Evolutionary conservation across 2,329 filamentous ascomycete species (phyloP).

Genomic region (Cladosporium sp.): DNA sequence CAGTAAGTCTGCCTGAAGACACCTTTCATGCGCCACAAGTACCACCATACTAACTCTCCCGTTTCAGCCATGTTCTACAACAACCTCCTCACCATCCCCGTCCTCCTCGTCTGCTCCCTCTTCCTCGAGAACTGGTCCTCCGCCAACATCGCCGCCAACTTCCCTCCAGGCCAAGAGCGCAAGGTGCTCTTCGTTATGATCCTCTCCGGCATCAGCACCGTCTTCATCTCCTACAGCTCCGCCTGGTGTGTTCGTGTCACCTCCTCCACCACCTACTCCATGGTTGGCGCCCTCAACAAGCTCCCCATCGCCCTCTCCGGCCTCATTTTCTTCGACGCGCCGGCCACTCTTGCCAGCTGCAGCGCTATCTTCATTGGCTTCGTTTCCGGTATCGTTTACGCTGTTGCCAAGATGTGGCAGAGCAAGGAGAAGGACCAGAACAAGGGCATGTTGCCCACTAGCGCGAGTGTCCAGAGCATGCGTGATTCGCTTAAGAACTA

Average conservation of each 20-base stretch:
- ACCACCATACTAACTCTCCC: neutral
- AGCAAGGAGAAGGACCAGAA: constrained; percentile 59
- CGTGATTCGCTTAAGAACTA: constrained; percentile 73
- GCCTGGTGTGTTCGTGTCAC: constrained; percentile 98
- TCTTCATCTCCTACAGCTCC: constrained; percentile 99
- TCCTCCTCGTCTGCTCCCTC: constrained; percentile 79
- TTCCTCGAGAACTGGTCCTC: constrained; percentile 89
- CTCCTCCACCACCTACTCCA: constrained; percentile 95
- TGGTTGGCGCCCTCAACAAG: constrained; percentile 98
- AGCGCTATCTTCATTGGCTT: constrained; percentile 91
- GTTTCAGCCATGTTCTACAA: constrained; percentile 96
- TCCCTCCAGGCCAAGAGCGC: constrained; percentile 65
- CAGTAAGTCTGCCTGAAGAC: constrained; percentile 64
- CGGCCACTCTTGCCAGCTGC: constrained; percentile 87
- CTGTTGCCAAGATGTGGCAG: constrained; percentile 82
- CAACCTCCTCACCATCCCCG: constrained; percentile 93
- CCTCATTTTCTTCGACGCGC: constrained; percentile 91
- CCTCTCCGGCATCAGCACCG: constrained; percentile 86
- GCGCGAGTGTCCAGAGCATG: constrained; percentile 88
- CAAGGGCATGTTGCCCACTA: constrained; percentile 62
- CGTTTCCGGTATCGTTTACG: constrained; percentile 86
- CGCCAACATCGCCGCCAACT: constrained; percentile 81
- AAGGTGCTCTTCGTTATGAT: constrained; percentile 80
- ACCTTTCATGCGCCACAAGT: constrained; percentile 7
- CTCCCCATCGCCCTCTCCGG: constrained; percentile 91